phyloP scores from a whole-genome alignment of 1,284 basidiomycete species.

The Ceratobasidium theobromae region DNA sequence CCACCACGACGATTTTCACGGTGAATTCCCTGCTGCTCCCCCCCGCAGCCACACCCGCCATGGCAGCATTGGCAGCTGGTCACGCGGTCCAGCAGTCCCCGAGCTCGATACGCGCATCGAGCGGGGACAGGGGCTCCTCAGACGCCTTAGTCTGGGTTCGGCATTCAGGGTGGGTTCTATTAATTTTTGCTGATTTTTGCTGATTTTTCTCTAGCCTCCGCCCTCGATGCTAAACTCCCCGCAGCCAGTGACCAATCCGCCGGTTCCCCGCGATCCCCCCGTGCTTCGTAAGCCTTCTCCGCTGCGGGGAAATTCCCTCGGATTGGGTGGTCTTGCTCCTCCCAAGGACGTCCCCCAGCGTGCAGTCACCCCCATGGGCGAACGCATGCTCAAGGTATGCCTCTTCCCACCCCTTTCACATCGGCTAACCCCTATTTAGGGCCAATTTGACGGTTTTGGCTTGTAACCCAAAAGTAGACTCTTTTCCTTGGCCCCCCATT shows the following conservation, averaged over 20 bases:
- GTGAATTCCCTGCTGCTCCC: conserved; percentile 15
- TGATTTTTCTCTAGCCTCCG: not conserved
- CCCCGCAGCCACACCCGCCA: conserved; percentile 26
- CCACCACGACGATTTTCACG: conserved; percentile 22
- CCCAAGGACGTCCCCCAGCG: conserved; percentile 32
- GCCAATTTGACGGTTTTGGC: conserved; percentile 37
- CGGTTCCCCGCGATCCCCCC: conserved; percentile 13
- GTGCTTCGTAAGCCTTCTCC: conserved; percentile 23
- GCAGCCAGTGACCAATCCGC: not conserved
- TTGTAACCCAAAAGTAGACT: not conserved
- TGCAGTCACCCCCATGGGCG: conserved; percentile 36
- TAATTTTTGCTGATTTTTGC: not conserved
- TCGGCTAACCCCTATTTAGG: not conserved
- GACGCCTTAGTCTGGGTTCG: conserved; percentile 14
- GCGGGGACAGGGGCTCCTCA: conserved; percentile 21
- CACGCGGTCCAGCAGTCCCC: not conserved
- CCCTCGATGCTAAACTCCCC: not conserved
- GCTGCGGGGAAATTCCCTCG: not conserved
- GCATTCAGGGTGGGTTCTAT: conserved; percentile 12
- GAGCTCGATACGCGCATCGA: conserved; percentile 16
- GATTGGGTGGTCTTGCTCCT: not conserved
- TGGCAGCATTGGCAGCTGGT: conserved; percentile 7
- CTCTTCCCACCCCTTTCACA: not conserved
- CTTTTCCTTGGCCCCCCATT: not conserved
- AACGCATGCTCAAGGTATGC: conserved; percentile 35